Evolutionary conservation across 148 eudicot genomes (phyloP), one percentile per base, ranked within the genome.

Genomic region (Bassia scoparia): DNA sequence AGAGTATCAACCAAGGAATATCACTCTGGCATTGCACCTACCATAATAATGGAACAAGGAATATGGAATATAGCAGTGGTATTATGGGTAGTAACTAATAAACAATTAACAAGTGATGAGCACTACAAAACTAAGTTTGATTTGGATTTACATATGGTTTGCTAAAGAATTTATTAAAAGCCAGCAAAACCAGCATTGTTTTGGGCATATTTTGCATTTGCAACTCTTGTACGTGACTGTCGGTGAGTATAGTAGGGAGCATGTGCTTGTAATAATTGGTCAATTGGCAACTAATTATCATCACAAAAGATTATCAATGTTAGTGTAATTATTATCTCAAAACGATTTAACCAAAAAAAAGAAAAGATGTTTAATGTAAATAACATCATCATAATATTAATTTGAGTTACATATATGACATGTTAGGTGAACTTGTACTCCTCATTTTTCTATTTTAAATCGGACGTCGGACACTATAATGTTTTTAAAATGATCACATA

Each of bases 221-320:
- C 12, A 41, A n/a, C n/a, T 41, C 4, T 21, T 20, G 21, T 49
- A 3, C 15, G 56, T 23, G 8, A 31, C 35, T 73, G 76, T 73
- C 76, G 76, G 69, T 63, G 69, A 35, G 23, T 63, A 62, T 48
- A 38, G 37, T 48, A 61, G 41, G 48, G 30, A 73, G 46, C 69
- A 73, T 63, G 69, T 73, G 76, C 69, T 62, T 46, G 14, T 49
- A 62, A 73, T 63, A 43, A 72, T 50, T 71, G 41, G 7, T 56
- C 52, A 37, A 23, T 1, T 24, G 24, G 49, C 65, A 6, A 38
- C 52, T 71, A 35, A 71, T 71, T 56, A 71, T 55, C 41, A 3
- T 69, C 49, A 26, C 70, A 46, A 67, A 67, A 46, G n/a, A 21
- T 16, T 31, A 26, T 41, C 44, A 41, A n/a, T 30, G 63, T 15